Evolutionary conservation across 805 yeast genomes (phyloP).

Genomic region (Scheffersomyces ergatensis): DNA sequence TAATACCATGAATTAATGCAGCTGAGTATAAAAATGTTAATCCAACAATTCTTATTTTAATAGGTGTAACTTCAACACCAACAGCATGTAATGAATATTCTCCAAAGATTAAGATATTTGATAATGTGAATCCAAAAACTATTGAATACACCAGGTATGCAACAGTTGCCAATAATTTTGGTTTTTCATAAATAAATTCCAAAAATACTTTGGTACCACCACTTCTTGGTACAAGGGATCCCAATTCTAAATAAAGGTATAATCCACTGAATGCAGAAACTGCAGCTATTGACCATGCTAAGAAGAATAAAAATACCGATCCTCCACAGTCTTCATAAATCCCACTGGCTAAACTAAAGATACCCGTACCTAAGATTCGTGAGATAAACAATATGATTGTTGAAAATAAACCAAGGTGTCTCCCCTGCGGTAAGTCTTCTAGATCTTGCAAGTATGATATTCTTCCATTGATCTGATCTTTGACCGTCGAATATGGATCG

Average conservation of each 20-base stretch:
- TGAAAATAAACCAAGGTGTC: slow-evolving; percentile 69
- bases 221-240: slow-evolving; percentile 66
- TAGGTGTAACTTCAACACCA: slow-evolving; percentile 38
- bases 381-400: slow-evolving; percentile 63
- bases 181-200: slow-evolving; percentile 63
- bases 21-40: slow-evolving; percentile 24
- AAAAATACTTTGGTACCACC: slow-evolving; percentile 77
- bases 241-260: slow-evolving; percentile 65
- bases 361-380: slow-evolving; percentile 75
- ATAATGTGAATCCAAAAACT: slow-evolving; percentile 52
- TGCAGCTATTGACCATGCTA: slow-evolving; percentile 64
- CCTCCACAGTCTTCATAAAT: slow-evolving; percentile 69
- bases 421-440: slow-evolving; percentile 67
- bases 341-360: slow-evolving; percentile 69
- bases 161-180: slow-evolving; percentile 53
- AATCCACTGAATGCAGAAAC: slow-evolving; percentile 64
- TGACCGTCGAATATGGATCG: slow-evolving; percentile 3
- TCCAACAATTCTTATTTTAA: slow-evolving; percentile 31
- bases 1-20: slow-evolving; percentile 51
- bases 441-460: slow-evolving; percentile 25
- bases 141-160: slow-evolving; percentile 49
- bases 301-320: slow-evolving; percentile 56
- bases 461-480: slow-evolving; percentile 8
- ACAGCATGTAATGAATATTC: slow-evolving; percentile 51
- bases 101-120: slow-evolving; percentile 61